Evolutionary conservation across 305 asterid genomes (phyloP), one percentile per base, ranked within the genome.

Genomic region (Euphrasia arctica): DNA sequence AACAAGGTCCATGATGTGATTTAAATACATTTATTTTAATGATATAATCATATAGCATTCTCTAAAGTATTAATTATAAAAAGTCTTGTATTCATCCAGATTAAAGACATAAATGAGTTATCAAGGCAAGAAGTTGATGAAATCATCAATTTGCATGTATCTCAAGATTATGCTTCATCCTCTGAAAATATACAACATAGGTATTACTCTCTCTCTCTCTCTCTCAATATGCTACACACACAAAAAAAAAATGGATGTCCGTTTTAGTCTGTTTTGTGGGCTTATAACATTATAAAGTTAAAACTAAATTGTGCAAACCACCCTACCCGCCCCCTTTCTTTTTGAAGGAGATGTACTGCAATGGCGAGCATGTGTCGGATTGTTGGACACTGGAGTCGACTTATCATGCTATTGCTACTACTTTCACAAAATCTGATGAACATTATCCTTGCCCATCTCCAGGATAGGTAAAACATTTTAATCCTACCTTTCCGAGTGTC

Each of bases 121-220:
- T 82, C 99, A 56, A 88, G 96, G 63, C 97, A 88, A 75, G 99
- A 93, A 85, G 95, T 93, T 70, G 99, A 90, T 68, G 97, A 88
- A 75, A 83, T 88, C 74, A 85, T 86, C 75, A 82, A 78, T 66
- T 56, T 73, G 74, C 90, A 88, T 78, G 74, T 78, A 66, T 75
- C 79, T 68, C 80, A 80, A 73, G 89, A 78, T 72, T 65, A 63
- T 72, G 74, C 81, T 74, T 78, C 95, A 43, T 65, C 95, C 34
- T 77, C 94, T 2, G 98, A 90, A 68, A 84, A 75, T 72, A 90
- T 85, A 65, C 94, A 93, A 61, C 85, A 80, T 74, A 85, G 99
- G 99, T 93, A 75, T 58, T n/a, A 27, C 5, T 3, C 63, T 50
- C 28, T 36, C 68, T 18, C 54, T 25, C 62, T 36, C 41, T 5